Base-by-base conservation (phyloP, 23 red algal genomes). In the Gracilaria domingensis region DNA sequence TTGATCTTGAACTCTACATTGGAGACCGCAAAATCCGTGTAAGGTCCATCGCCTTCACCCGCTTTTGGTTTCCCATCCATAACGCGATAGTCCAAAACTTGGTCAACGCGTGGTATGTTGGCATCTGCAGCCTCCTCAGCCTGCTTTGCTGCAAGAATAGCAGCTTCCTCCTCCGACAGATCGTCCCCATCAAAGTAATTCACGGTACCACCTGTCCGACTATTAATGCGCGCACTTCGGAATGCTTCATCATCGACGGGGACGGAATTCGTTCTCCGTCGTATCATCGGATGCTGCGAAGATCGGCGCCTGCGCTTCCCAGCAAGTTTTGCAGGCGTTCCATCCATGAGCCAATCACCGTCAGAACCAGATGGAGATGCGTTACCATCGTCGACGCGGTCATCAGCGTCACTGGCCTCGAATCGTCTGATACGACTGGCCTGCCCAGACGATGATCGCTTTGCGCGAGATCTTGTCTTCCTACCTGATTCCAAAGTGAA, bases 1-100 rank as follows among this genome's bases (percentile, higher is more conserved):
- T 98, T 98, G 91, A 98, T 95, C 32, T 85, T 85, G 54, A 98
- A 98, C 69, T 97, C 92, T 18, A 78, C 71, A 60, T 84, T 75
- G 37, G 42, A 66, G 8, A 85, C 73, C 20, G 88, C 80, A 69
- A 98, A 98, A 67, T 95, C 84, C 29, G 89, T 83, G 61, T 82
- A 92, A 36, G 78, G 89, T 42, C 53, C 37, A 28, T 57, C 35
- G 26, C 25, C 65, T 65, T 84, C 64, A 28, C 38, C 30, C 38
- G 44, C 39, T 50, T 66, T 29, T 1, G 62, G 47, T 37, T 40
- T 75, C 9, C 79, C 79, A 13, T 92, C 89, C 2, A 76, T 56
- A 55, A 78, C 36, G 37, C 89, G 89, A 76, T 92, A 92, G 44
- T 92, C 89, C 40, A 83, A 69, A 20, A 92, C 67, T 53, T 75